phyloP scores from a whole-genome alignment of 1,284 basidiomycete genomes.

The Tylopilus sp. region DNA sequence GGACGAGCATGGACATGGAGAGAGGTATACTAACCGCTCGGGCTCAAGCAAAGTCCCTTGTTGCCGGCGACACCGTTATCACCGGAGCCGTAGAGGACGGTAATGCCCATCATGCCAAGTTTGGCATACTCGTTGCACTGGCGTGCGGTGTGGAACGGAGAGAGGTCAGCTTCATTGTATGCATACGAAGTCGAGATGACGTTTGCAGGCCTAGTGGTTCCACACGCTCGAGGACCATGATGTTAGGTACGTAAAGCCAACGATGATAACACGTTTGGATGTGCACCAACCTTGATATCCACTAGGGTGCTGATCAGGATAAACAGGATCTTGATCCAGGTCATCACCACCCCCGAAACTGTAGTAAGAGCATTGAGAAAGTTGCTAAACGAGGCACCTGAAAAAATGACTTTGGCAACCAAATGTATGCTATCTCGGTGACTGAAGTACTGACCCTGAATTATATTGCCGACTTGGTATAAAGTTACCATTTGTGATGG shows the following conservation, averaged over 20 bases:
- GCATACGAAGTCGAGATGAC: constrained; percentile 46
- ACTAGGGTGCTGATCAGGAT: constrained; percentile 40
- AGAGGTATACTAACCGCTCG: neutral
- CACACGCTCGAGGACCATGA: constrained; percentile 37
- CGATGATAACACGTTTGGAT: neutral
- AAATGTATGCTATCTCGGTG: neutral
- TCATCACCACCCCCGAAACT: constrained; percentile 46
- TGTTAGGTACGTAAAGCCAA: neutral
- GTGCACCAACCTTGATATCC: constrained; percentile 33
- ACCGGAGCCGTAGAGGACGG: constrained; percentile 28
- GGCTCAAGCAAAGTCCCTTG: neutral
- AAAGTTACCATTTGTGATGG: constrained; percentile 38
- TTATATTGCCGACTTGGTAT: constrained; percentile 44
- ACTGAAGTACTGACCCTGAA: constrained; percentile 39
- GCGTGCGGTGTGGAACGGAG: constrained; percentile 38
- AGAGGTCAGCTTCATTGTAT: constrained; percentile 40
- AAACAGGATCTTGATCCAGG: constrained; percentile 37
- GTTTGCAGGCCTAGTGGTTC: constrained; percentile 35
- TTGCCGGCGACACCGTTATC: constrained; percentile 2
- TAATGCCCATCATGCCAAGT: constrained; percentile 41
- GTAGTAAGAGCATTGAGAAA: constrained; percentile 49
- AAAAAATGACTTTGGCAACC: neutral
- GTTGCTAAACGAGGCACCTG: constrained; percentile 47
- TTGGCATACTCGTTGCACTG: constrained; percentile 49
- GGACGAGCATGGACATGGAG: neutral